Base-by-base conservation (phyloP, 2,329 filamentous ascomycete genomes). In the Fusarium napiforme region DNA sequence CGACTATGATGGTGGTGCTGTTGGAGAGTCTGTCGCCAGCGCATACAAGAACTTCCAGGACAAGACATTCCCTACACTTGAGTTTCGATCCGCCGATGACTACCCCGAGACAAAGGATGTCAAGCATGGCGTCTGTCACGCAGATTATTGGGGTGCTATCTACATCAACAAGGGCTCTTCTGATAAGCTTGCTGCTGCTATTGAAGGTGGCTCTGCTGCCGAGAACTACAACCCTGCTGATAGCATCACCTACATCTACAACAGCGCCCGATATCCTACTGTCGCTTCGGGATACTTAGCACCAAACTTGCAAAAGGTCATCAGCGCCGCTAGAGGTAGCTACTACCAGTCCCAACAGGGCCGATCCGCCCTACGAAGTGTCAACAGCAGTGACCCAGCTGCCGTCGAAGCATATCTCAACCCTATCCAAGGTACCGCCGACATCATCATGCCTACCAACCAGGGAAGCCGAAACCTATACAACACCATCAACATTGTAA, bases 401-500 rank as follows among this genome's bases (percentile, higher is more conserved):
- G 76, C 79, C 36, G 64, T 79, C 8, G 71, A 77, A 18, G 78
- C 77, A 28, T 82, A 81, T 50, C 73, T 82, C n/a, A 75, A 82
- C 53, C 83, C 83, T 2, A 79, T 82, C 59, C 62, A 74, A 19
- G 70, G 79, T 4, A 76, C 75, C 3, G 60, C 72, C 26, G 70
- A 78, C 36, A 69, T 82, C 47, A 78, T 83, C 26, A 69, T 70
- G 52, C 79, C 81, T 0, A 83, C 81, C 9, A 75, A 74, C 8
- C 83, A 84, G 60, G 82, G 79, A 28, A 69, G 77, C 1, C 77
- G 79, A 18, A 71, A 79, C 15, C 73, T 83, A 8, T 80, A 81
- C 69, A 85, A 85, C 73, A 84, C 83, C 0, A 72, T 84, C 23
- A 79, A 80, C 56, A 82, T 84, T 19, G 80, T 84, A 39, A 75